Evolutionary conservation across 768 basidiomycete genomes (phyloP).

Genomic region (Megacollybia marginata): DNA sequence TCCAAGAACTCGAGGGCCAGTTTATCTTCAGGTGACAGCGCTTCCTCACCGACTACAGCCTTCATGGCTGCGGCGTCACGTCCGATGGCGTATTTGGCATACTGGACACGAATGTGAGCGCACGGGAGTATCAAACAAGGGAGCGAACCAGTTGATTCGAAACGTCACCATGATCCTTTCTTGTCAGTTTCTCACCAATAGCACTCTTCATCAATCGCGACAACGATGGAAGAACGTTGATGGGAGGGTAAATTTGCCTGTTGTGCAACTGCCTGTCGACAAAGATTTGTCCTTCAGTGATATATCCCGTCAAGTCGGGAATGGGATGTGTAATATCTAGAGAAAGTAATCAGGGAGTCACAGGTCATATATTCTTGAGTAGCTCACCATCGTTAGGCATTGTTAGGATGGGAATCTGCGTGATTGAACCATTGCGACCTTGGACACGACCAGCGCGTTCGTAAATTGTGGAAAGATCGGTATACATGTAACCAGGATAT

Average conservation of each 20-base stretch:
- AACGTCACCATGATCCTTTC: constrained; percentile 98
- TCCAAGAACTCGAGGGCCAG: constrained; percentile 95
- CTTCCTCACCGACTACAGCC: constrained; percentile 98
- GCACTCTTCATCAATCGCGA: constrained; percentile 99
- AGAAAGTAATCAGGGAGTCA: constrained; percentile 1
- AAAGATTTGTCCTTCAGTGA: constrained; percentile 98
- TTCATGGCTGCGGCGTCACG: constrained; percentile 98
- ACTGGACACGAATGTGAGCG: constrained; percentile 36
- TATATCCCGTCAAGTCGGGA: constrained; percentile 98
- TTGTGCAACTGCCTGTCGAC: constrained; percentile 97
- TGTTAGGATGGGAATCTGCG: constrained; percentile 98
- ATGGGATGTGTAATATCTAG: constrained; percentile 99
- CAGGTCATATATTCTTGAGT: not conserved
- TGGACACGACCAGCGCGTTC: constrained; percentile 98
- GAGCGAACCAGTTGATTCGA: constrained; percentile 80
- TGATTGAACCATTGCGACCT: constrained; percentile 98
- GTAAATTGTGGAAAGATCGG: constrained; percentile 98
- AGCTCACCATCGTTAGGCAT: constrained; percentile 97
- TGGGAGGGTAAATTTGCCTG: constrained; percentile 96
- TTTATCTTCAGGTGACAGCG: constrained; percentile 91
- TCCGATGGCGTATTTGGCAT: constrained; percentile 97
- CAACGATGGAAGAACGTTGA: constrained; percentile 97
- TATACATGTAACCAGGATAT: constrained; percentile 98
- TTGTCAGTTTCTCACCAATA: constrained; percentile 93
- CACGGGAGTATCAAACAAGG: constrained; percentile 3